Base-by-base conservation (phyloP, 2,329 filamentous ascomycete genomes). In the Calonectria pseudoturangicola region DNA sequence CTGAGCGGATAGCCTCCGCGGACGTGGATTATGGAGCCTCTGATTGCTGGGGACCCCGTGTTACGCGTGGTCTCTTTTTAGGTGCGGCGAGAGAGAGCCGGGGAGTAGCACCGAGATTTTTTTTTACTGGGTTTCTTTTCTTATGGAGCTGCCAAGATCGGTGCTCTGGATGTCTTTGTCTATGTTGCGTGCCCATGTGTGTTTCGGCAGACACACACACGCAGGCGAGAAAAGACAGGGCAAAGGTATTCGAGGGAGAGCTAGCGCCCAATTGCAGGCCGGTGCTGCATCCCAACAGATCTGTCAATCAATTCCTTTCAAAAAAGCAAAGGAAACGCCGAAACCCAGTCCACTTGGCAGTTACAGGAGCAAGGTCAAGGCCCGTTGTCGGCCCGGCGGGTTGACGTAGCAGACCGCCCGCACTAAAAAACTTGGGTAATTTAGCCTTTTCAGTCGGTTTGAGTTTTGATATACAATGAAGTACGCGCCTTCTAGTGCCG, bases 31-130 rank as follows among this genome's bases (percentile, higher is more conserved):
- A 68, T 62, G 58, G 58, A 39, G 58, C 36, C 15, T 62, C 58
- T 62, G 58, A 68, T 51, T 68, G 65, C 65, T 67, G 65, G 65
- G 65, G 50, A 62, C 58, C 39, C 58, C 58, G 65, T 67, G 63
- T 66, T 67, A 67, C 65, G 50, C 36, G 50, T 47, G 65, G 25
- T 45, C 54, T 39, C 54, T 39, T 58, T 4, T 25, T 21, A 18
- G 50, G 39, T 16, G 48, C 18, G n/a, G 18, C n/a, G 43, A 45
- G n/a, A 45, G n/a, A 51, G 9, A 21, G 39, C 58, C 58, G 39
- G 43, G 39, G 15, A 58, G 30, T 25, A 15, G 54, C 54, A 58
- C 54, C n/a, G 54, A 39, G 30, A 58, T 4, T 16, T 36, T 27
- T 45, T 45, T 45, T 45, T 21, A 21, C 21, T 45, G 15, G 18